These are phyloP conservation scores for Capsicum chinense DNA, from an alignment of 257 asterid genomes.

Conservation along the genomic window DNA sequence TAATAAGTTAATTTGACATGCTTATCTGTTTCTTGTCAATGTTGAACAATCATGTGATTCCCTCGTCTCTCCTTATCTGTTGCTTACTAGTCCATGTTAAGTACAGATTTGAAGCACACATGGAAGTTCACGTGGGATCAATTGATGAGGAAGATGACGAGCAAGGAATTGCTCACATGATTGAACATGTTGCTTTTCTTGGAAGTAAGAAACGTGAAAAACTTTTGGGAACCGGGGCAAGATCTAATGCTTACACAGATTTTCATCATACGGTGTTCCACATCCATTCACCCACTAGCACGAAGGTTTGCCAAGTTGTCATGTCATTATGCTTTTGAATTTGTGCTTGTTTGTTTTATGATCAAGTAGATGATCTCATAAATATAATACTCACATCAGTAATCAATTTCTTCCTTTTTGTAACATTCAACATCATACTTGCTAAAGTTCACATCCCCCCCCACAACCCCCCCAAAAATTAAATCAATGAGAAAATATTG, in stretches of 20 bases:
- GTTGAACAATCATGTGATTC: not conserved
- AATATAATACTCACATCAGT: not conserved
- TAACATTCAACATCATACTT: not conserved
- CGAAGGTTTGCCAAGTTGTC: constrained; percentile 59
- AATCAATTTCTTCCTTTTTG: not conserved
- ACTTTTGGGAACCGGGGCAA: constrained; percentile 98
- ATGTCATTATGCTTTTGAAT: constrained; percentile 5
- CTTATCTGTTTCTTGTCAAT: not conserved
- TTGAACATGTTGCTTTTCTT: constrained; percentile 99
- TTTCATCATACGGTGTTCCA: constrained; percentile 99
- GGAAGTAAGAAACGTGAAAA: constrained; percentile 99
- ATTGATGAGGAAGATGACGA: constrained; percentile 99
- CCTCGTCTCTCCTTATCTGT: not conserved
- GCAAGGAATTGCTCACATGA: constrained; percentile 99
- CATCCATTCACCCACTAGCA: constrained; percentile 92
- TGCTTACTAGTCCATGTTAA: constrained; percentile 37
- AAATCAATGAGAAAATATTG: not conserved
- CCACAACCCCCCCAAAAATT: not conserved
- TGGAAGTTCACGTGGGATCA: constrained; percentile 99
- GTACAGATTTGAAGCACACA: constrained; percentile 95
- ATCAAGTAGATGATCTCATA: constrained; percentile 19
- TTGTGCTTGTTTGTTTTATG: constrained; percentile 9
- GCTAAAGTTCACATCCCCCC: not conserved
- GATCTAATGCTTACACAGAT: constrained; percentile 99
- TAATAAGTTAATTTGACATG: not conserved